These are phyloP conservation scores for Niveomyces coronatus DNA, from an alignment of 2,329 filamentous ascomycete genomes.

Conservation along the genomic window DNA sequence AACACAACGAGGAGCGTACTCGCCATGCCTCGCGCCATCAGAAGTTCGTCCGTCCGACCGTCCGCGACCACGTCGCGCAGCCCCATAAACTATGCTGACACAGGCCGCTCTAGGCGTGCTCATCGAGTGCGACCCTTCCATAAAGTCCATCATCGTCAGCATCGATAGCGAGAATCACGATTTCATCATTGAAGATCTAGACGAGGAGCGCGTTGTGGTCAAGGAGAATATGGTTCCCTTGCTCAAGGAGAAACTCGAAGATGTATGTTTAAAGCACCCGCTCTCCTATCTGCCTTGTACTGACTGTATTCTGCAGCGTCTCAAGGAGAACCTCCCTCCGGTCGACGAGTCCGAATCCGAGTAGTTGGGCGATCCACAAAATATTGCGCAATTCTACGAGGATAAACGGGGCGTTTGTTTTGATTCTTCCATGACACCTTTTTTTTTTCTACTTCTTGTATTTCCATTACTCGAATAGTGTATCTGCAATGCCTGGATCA, in stretches of 20 bases:
- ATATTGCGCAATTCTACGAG: background rate
- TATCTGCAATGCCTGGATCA: background rate
- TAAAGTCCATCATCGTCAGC: constrained; percentile 74
- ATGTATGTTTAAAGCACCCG: constrained; percentile 36
- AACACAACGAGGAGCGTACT: no score
- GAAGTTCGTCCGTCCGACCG: constrained; percentile 29
- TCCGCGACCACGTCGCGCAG: constrained; percentile 7
- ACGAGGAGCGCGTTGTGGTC: constrained; percentile 65
- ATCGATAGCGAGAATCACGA: constrained; percentile 62
- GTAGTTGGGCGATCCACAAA: constrained; percentile 17
- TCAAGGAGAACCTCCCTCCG: constrained; percentile 41
- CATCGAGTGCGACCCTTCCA: constrained; percentile 75
- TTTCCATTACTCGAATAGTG: no score
- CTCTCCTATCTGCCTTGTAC: background rate
- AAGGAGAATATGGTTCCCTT: constrained; percentile 61
- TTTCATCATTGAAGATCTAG: constrained; percentile 70
- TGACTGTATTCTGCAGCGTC: constrained; percentile 25
- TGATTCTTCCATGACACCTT: background rate
- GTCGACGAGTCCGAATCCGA: constrained; percentile 44
- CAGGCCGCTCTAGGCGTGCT: constrained; percentile 46
- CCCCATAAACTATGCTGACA: background rate
- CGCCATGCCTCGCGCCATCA: constrained; percentile 45
- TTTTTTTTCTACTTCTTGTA: background rate
- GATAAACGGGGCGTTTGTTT: constrained; percentile 5
- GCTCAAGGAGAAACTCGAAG: constrained; percentile 59